Evolutionary conservation across 495 filamentous ascomycete species (phyloP), one percentile per base, ranked within the genome.

Genomic region (Haplographium delicatum): DNA sequence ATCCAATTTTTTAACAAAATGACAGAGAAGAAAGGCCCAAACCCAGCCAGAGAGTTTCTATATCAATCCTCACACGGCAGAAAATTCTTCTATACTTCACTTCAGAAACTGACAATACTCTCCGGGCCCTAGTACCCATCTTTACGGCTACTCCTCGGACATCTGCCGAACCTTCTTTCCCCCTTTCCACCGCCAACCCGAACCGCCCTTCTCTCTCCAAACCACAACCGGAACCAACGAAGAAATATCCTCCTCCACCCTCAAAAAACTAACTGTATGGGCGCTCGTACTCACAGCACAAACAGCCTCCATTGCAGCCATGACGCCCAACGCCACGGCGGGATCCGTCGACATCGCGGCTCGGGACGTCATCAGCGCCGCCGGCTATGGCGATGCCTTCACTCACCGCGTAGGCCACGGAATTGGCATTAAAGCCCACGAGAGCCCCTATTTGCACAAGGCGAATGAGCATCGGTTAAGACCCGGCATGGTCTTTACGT

Each of bases 321-420:
- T 79, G 30, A 64, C 56, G 23, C 57, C 68, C n/a, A 72, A 73
- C 30, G 52, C 52, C 13, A 75, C 68, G 1, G 75, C 75, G 0
- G 76, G 75, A 7, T 67, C 58, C 20, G 70, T 80, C 10, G 76
- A 80, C 53, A 69, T 79, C 43, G 76, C 76, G 4, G 76, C 76
- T 13, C 64, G 75, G 5, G 56, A 56, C 0, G 66, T 81, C 11
- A 81, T 81, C 47, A 60, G 60, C 6, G 59, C 63, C 7, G 73
- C 75, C 2, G 76, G 75, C 0, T 79, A 79, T 48, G 75, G 69
- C 1, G 58, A 64, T 20, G 64, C 61, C 0, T 80, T 80, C 47
- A 77, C 75, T n/a, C 78, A 81, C 57, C 71, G 78, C 2, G 63
- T 80, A 2, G 75, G 76, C 6, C 78, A 81, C 43, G 72, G 76